Conservation (phyloP, 345 rosid genomes). For the Arabidopsis arenosa region DNA sequence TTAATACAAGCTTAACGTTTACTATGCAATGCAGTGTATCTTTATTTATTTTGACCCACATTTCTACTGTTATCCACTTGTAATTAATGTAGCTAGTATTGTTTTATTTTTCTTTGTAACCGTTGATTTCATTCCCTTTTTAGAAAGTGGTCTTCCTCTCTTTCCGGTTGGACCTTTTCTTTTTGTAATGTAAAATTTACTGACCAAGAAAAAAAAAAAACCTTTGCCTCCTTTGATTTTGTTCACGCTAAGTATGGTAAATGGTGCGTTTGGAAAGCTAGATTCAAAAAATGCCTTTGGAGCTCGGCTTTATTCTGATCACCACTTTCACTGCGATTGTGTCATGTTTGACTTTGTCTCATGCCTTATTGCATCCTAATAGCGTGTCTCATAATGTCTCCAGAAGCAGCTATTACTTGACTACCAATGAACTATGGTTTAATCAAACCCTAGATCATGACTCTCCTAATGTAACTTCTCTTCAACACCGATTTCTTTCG, state of each 20-base stretch:
- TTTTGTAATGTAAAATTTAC: not conserved
- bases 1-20: too few relatives aligned
- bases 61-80: not conserved
- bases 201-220: not conserved
- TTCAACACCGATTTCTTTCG: not conserved
- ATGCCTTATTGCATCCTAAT: constrained; percentile 49
- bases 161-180: not conserved
- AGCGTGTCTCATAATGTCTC: constrained; percentile 43
- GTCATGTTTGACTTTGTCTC: constrained; percentile 35
- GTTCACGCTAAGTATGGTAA: not conserved
- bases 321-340: constrained; percentile 4
- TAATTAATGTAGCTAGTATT: not conserved
- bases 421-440: constrained; percentile 74
- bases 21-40: not conserved
- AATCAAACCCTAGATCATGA: constrained; percentile 87
- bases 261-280: not conserved
- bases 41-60: not conserved
- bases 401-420: constrained; percentile 54
- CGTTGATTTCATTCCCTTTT: constrained; percentile 5
- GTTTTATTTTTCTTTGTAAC: not conserved
- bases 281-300: constrained; percentile 8
- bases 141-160: constrained; percentile 34
- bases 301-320: constrained; percentile 1
- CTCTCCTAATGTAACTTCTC: constrained; percentile 63
- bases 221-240: not conserved